Evolutionary conservation across 2,329 filamentous ascomycete species (phyloP).

Genomic region (Didymosphaeria variabile): DNA sequence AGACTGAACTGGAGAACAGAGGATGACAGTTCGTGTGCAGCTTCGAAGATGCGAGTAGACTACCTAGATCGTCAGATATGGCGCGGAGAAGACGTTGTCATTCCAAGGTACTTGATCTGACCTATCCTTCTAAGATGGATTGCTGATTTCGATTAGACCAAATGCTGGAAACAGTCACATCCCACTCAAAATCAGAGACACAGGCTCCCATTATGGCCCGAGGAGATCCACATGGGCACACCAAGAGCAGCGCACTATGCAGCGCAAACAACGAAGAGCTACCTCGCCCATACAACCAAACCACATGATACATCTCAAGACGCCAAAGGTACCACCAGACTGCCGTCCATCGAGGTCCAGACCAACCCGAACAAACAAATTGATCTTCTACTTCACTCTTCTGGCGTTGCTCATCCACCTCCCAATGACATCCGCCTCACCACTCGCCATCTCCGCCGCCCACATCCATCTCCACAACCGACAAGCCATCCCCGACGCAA

Average conservation of each 20-base stretch:
- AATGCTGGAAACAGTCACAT: not conserved
- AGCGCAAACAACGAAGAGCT: not conserved
- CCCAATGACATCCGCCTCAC: constrained; percentile 17
- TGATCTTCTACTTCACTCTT: constrained; percentile 18
- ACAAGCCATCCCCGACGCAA: constrained; percentile 35
- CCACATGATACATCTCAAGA: not conserved
- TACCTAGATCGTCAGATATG: not conserved
- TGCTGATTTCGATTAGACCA: not conserved
- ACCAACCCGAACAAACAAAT: not conserved
- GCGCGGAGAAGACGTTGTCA: not conserved
- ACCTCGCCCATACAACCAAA: not conserved
- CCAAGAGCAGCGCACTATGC: not conserved
- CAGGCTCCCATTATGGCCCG: not conserved
- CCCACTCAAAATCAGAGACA: not conserved
- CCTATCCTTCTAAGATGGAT: not conserved
- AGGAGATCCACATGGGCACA: not conserved
- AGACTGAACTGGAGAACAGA: no score
- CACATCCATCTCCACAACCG: constrained; percentile 17
- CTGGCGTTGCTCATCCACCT: constrained; percentile 10
- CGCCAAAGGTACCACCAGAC: constrained; percentile 11
- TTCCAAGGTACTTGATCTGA: not conserved
- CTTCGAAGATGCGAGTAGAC: no score
- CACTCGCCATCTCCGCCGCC: constrained; percentile 10
- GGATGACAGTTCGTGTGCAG: no score
- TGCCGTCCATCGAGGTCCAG: not conserved